phyloP scores from a whole-genome alignment of 2,329 filamentous ascomycete genomes.

The Clonostachys rhizophaga region DNA sequence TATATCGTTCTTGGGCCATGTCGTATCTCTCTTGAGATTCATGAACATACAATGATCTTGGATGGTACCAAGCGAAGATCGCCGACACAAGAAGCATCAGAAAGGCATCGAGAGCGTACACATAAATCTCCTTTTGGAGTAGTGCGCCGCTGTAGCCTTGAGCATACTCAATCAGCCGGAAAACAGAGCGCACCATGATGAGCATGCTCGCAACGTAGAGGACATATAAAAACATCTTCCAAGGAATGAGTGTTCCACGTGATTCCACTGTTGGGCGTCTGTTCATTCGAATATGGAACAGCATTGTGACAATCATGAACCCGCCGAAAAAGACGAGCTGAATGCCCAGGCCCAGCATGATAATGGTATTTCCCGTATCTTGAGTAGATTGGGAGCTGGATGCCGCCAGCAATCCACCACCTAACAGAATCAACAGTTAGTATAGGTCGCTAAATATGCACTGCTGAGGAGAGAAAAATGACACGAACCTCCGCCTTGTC shows the following conservation, averaged over 20 bases:
- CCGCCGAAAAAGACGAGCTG: constrained; percentile 47
- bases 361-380: constrained; percentile 31
- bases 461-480: background rate
- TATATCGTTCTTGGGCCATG: too few species aligned
- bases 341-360: constrained; percentile 43
- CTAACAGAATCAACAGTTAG: background rate
- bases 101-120: constrained; percentile 23
- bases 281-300: constrained; percentile 30
- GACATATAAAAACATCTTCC: constrained; percentile 13
- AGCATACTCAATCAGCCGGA: constrained; percentile 30
- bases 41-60: background rate
- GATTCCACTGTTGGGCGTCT: constrained; percentile 1
- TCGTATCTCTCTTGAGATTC: too few species aligned
- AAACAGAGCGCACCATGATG: constrained; percentile 29
- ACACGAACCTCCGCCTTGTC: constrained; percentile 6
- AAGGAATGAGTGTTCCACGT: constrained; percentile 9
- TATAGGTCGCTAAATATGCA: too few species aligned
- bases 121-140: constrained; percentile 17
- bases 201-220: constrained; percentile 12
- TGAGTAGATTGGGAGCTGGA: background rate
- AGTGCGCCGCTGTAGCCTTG: constrained; percentile 19
- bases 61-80: constrained; percentile 6
- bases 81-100: constrained; percentile 17
- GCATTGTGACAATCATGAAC: constrained; percentile 36
- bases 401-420: background rate